phyloP scores from a whole-genome alignment of 495 filamentous ascomycete genomes.

The Platismatia glauca region DNA sequence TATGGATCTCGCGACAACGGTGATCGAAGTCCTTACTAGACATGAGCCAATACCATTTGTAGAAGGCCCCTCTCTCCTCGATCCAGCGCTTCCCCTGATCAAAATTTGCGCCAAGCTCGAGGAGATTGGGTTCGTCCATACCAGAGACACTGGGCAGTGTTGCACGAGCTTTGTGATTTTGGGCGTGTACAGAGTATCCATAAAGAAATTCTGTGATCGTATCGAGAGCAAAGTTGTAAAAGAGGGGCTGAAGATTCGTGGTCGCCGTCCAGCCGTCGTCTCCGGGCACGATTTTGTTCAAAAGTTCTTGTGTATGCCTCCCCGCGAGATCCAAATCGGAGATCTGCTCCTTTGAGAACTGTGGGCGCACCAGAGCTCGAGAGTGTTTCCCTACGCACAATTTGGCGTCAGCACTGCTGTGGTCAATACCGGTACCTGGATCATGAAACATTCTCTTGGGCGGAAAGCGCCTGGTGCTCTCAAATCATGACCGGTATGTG shows the following conservation, averaged over 20 bases:
- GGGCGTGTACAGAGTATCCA: constrained; percentile 16
- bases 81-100: constrained; percentile 18
- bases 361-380: constrained; percentile 45
- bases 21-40: constrained; percentile 12
- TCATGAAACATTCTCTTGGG: neutral
- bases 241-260: constrained; percentile 35
- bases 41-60: constrained; percentile 17
- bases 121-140: constrained; percentile 13
- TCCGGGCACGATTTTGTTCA: constrained; percentile 32
- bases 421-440: neutral
- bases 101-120: constrained; percentile 16
- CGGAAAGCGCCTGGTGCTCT: neutral
- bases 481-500: neutral
- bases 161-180: constrained; percentile 15
- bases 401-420: neutral
- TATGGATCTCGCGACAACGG: constrained; percentile 15
- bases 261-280: constrained; percentile 35
- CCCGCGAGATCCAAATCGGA: constrained; percentile 47
- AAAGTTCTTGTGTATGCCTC: constrained; percentile 38
- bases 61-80: constrained; percentile 17
- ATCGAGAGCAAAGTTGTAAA: constrained; percentile 27
- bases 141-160: constrained; percentile 7
- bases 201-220: constrained; percentile 21
- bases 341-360: constrained; percentile 45
- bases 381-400: constrained; percentile 35